Evolutionary conservation across 2,329 filamentous ascomycete genomes (phyloP).

Genomic region (Aspergillus piperis): DNA sequence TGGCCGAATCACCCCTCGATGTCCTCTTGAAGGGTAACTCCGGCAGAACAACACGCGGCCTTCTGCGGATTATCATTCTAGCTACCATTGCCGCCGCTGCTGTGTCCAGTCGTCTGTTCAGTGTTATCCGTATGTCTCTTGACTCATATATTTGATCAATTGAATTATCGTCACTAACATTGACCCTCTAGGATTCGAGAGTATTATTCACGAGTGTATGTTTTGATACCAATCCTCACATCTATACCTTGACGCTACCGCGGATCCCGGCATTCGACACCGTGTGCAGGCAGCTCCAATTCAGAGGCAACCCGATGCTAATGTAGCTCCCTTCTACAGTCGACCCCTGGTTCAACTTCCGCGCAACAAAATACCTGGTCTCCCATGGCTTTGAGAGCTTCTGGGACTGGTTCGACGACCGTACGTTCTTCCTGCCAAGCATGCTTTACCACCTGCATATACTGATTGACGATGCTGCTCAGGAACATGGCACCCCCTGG

Average conservation of each 20-base stretch:
- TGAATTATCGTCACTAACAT: conserved; percentile 11
- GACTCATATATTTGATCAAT: background rate
- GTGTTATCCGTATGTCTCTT: conserved; percentile 80
- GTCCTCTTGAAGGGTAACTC: conserved; percentile 75
- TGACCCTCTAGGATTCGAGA: conserved; percentile 75
- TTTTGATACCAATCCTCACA: conserved; percentile 33
- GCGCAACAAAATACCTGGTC: conserved; percentile 96
- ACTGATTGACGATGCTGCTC: conserved; percentile 3
- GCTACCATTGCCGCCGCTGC: conserved; percentile 87
- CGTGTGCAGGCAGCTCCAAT: background rate
- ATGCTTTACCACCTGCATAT: background rate
- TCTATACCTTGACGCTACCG: conserved; percentile 9
- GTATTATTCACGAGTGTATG: conserved; percentile 99
- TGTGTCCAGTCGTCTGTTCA: conserved; percentile 92
- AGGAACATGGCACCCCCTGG: conserved; percentile 96
- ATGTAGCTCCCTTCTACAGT: conserved; percentile 57
- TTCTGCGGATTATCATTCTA: conserved; percentile 88
- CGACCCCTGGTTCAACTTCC: conserved; percentile 99
- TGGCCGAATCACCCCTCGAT: conserved; percentile 51
- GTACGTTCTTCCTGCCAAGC: conserved; percentile 51
- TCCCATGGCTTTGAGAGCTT: conserved; percentile 98
- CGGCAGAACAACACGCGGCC: conserved; percentile 76
- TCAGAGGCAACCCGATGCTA: conserved; percentile 23
- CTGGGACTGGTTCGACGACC: conserved; percentile 99
- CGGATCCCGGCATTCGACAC: background rate